Base-by-base conservation (phyloP, 2,329 filamentous ascomycete genomes). In the Hypomyces perniciosus region DNA sequence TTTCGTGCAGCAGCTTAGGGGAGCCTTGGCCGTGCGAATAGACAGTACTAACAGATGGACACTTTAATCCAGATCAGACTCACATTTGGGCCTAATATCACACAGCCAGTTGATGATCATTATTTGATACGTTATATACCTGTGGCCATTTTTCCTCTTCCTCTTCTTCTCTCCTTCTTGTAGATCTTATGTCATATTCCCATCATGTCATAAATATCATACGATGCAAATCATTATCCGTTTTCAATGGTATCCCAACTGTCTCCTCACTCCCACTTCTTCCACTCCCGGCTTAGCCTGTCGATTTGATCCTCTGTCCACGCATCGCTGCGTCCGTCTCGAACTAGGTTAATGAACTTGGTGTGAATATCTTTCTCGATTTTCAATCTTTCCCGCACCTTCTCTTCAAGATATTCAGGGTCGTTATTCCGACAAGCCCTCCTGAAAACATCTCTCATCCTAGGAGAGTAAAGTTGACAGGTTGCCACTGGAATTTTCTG, bases 401-500 rank as follows among this genome's bases (percentile, higher is more conserved):
- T 80, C 26, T 56, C 58, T 39, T 76, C 72, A 37, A 96, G 67
- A 56, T 84, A 84, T 27, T 74, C 73, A 51, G 85, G 75, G 61
- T 95, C 87, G 47, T 85, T 79, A 34, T 77, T 76, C 50, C 78
- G 72, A 41, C 88, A 83, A 4, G 86, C 84, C 30, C 81, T 76
- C 29, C 72, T 68, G 63, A 95, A 95, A 1, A 88, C 75, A 0
- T 78, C 75, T 38, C 90, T 78, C 89, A 96, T 96, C 12, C 86
- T 79, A 4, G 78, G 69, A 40, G 87, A 91, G 65, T 93, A 95
- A 3, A 96, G 75, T 65, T 92, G 88, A 62, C 91, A 96, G 26
- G 74, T 78, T 29, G 72, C 79, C 58, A 73, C 68, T 0, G 72
- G 64, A 5, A 86, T 67, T 9, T 76, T 74, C 56, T 82, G 78